Evolutionary conservation across 2,329 filamentous ascomycete species (phyloP), one percentile per base, ranked within the genome.

Genomic region (Sporothrix luriei): DNA sequence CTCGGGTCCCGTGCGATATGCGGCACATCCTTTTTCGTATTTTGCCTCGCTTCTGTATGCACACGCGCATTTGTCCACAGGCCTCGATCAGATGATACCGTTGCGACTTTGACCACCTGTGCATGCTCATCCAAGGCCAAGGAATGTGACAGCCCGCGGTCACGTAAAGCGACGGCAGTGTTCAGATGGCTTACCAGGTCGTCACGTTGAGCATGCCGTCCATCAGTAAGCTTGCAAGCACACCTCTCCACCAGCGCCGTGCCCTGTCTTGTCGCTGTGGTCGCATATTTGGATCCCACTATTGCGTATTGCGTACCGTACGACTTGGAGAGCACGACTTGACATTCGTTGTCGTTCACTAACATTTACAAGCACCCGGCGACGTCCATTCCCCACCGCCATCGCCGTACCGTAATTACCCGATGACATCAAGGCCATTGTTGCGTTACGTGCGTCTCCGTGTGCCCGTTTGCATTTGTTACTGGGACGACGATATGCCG

Each of bases 1-100:
- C 29, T 21, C 46, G 46, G 46, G 62, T 10, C n/a, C n/a, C 26
- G 49, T 66, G 43, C 54, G 49, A 66, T 55, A 40, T 66, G 49
- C 29, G 43, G 29, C 49, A 26, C 38, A 21, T 66, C 64, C 49
- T 46, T 46, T 13, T 16, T 43, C 11, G 33, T 54, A 5, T 52
- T 40, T 6, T 48, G 19, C n/a, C 26, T 49, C n/a, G n/a, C 33
- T 16, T 59, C 33, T 59, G 55, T 38, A 11, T 24, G 38, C 55
- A 24, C 33, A 24, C 33, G n/a, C 38, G 38, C 55, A 16, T 16
- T 16, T 5, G 43, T 16, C 43, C 19, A 43, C 33, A 13, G 10
- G 38, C 38, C 24, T 43, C 38, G 33, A 61, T 24, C 33, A 21
- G 21, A 62, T 62, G 57, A 62, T 26, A 43, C n/a, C 19, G 29